Base-by-base conservation (phyloP, 2,329 filamentous ascomycete genomes). In the Ophiostoma angusticollis region DNA sequence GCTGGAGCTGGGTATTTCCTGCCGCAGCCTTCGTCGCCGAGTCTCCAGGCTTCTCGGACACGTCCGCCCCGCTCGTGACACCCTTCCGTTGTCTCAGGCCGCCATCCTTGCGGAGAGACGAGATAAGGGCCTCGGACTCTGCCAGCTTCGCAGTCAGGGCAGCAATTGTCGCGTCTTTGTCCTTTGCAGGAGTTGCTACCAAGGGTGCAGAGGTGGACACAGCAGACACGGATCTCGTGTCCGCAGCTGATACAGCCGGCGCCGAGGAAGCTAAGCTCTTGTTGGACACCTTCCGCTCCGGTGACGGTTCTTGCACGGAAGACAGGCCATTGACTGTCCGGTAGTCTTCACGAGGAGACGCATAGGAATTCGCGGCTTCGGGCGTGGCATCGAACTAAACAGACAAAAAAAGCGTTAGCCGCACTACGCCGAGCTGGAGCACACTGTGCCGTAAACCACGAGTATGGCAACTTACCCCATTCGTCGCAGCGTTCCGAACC, bases 71-170 rank as follows among this genome's bases (percentile, higher is more conserved):
- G 55, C 58, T 50, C 71, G 45, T 37, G 8, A 39, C 43, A 16
- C 45, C 65, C 64, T 91, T 93, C 50, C 86, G 74, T 66, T 93
- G 83, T 54, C 84, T 71, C 44, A 94, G 62, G 24, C 81, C 84
- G 41, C 75, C 69, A 40, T 86, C 80, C 53, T 80, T 64, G 55
- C 72, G 78, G 49, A 91, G 66, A 44, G 70, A 68, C 40, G 74
- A 65, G 47, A 93, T 81, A 45, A 78, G 75, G 21, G 76, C 76
- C 55, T 86, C 78, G 23, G 85, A 83, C 48, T 85, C 75, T 35
- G 74, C 48, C 2, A 57, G 42, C 44, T 54, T 48, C 6, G 50
- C 49, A 45, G 53, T 54, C 13, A 56, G 46, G 3, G 54, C 46
- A 14, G 55, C 52, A 35, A 54, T 50, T 2, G 47, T 47, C 1